phyloP scores from a whole-genome alignment of 1,139 yeast genomes.

The Eremothecium coryli region DNA sequence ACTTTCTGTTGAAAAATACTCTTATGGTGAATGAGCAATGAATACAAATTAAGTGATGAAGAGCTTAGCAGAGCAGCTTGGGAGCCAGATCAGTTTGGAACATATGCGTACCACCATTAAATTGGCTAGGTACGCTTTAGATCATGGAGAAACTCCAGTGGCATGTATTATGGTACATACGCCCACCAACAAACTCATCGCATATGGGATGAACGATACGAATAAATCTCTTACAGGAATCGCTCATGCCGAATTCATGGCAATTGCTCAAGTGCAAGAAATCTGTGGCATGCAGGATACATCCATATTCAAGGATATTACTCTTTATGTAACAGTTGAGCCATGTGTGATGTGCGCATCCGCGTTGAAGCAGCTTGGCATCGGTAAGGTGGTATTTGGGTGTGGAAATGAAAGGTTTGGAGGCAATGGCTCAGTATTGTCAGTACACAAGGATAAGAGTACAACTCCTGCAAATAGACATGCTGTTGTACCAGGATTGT shows the following conservation, averaged over 20 bases:
- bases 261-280: slow-evolving; percentile 47
- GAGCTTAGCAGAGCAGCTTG: too few species aligned
- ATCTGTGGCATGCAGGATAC: slow-evolving; percentile 20
- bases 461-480: slow-evolving; percentile 34
- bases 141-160: slow-evolving; percentile 61
- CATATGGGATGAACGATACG: slow-evolving; percentile 83
- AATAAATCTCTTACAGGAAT: slow-evolving; percentile 77
- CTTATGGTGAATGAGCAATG: too few species aligned
- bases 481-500: slow-evolving; percentile 63
- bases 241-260: slow-evolving; percentile 86
- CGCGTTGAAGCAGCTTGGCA: slow-evolving; percentile 71
- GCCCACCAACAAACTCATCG: slow-evolving; percentile 43
- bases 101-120: slow-evolving; percentile 45
- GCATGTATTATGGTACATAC: slow-evolving; percentile 53
- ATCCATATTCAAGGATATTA: slow-evolving; percentile 40
- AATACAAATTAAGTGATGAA: too few species aligned
- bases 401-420: slow-evolving; percentile 95
- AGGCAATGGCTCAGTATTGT: slow-evolving; percentile 83
- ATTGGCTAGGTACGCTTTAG: slow-evolving; percentile 49
- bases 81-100: too few species aligned
- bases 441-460: slow-evolving; percentile 44
- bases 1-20: too few species aligned
- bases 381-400: slow-evolving; percentile 70
- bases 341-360: slow-evolving; percentile 99
- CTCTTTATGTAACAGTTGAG: slow-evolving; percentile 87